Percentiles rank a stretch among this genome's conserved stretches.
Evolutionary conservation across 345 rosid species (phyloP).

Genomic region (Hevea brasiliensis): DNA sequence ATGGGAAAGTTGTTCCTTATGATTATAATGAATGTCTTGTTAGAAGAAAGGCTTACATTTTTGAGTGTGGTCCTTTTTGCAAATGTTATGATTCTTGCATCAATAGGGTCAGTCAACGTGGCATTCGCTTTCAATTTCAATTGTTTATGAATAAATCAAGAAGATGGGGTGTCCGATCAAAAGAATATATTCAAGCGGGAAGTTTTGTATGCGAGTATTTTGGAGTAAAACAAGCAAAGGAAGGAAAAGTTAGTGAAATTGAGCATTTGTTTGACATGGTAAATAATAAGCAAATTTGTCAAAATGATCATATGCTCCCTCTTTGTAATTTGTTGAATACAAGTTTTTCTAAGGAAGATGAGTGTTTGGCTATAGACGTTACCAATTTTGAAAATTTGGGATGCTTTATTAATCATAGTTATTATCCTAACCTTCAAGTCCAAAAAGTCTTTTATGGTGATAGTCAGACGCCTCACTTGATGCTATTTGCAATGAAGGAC

Average conservation of each 20-base stretch:
- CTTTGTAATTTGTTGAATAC: too few species aligned
- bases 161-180: conserved; percentile 59
- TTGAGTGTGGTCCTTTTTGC: conserved; percentile 61
- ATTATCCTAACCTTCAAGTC: conserved; percentile 21
- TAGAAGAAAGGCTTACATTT: conserved; percentile 34
- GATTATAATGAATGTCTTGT: conserved; percentile 31
- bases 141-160: conserved; percentile 46
- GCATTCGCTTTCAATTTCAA: conserved; percentile 44
- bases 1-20: conserved; percentile 31
- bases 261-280: conserved; percentile 14
- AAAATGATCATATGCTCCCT: too few species aligned
- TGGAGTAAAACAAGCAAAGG: conserved; percentile 30
- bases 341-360: background rate
- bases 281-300: background rate
- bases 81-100: conserved; percentile 46
- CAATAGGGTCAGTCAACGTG: conserved; percentile 51
- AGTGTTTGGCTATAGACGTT: conserved; percentile 1
- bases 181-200: conserved; percentile 47
- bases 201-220: conserved; percentile 59
- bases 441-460: conserved; percentile 9
- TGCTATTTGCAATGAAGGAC: conserved; percentile 22
- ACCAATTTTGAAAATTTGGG: conserved; percentile 8
- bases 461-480: background rate
- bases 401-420: conserved; percentile 25
- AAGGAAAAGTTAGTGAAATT: background rate